phyloP scores from a whole-genome alignment of 345 rosid species.

The Salix udensis region DNA sequence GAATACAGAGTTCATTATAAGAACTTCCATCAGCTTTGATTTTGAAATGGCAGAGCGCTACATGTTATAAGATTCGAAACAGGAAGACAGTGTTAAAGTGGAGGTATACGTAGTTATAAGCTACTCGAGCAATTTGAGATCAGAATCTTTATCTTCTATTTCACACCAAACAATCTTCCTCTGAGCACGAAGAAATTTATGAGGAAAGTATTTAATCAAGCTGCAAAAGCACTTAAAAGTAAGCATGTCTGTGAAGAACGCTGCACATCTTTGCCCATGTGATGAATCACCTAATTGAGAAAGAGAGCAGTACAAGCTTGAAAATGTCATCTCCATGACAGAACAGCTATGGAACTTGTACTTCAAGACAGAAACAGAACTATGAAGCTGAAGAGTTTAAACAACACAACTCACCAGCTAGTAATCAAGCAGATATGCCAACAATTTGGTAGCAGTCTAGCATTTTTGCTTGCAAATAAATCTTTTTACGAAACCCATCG shows the following conservation, averaged over 20 bases:
- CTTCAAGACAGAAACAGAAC: neutral
- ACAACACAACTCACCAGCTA: neutral
- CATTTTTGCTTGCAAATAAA: neutral
- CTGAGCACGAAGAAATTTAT: neutral
- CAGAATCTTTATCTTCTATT: neutral
- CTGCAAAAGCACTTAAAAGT: neutral
- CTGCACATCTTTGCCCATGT: neutral
- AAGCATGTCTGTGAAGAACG: neutral
- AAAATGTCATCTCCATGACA: neutral
- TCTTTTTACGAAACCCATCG: neutral
- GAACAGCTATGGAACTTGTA: neutral
- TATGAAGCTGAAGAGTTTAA: neutral
- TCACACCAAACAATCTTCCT: neutral
- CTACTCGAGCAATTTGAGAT: neutral
- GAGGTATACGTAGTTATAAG: neutral
- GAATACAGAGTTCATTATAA: neutral
- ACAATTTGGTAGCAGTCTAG: neutral
- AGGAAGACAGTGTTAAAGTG: neutral
- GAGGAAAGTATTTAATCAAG: neutral
- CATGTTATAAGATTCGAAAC: neutral
- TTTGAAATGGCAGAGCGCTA: neutral
- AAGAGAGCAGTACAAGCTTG: neutral
- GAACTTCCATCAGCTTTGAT: neutral
- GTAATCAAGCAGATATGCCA: neutral
- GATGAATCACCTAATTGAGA: neutral